Percentiles rank a stretch among this genome's conserved stretches.
Conservation (phyloP, 2,329 filamentous ascomycete species). For the Colletotrichum sp. region DNA sequence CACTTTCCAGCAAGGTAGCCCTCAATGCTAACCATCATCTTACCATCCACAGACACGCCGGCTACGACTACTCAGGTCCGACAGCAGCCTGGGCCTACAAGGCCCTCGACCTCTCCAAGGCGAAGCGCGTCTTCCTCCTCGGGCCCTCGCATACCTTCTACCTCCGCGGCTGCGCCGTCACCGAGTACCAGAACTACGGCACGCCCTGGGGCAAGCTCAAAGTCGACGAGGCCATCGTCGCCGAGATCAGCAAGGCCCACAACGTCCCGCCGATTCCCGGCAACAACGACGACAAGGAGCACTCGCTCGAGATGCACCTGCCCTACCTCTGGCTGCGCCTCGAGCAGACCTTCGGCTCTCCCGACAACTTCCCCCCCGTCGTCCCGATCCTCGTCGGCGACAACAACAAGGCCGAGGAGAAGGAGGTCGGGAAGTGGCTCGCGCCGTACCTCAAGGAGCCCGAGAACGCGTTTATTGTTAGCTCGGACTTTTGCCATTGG, state of each 20-base stretch:
- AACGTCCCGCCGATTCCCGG: constrained; percentile 64
- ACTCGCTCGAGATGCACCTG: constrained; percentile 96
- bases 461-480: constrained; percentile 82
- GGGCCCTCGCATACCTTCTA: constrained; percentile 92
- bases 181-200: constrained; percentile 71
- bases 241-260: constrained; percentile 31
- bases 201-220: constrained; percentile 76
- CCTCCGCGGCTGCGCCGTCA: constrained; percentile 77
- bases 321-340: constrained; percentile 88
- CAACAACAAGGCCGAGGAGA: constrained; percentile 70
- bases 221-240: constrained; percentile 64
- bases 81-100: constrained; percentile 97
- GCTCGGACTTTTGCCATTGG: constrained; percentile 98
- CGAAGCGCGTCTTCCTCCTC: constrained; percentile 88
- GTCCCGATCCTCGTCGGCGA: constrained; percentile 87
- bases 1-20: background rate
- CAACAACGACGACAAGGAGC: constrained; percentile 77
- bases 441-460: constrained; percentile 79
- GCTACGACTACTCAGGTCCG: constrained; percentile 88
- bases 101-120: constrained; percentile 78
- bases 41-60: constrained; percentile 78
- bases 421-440: constrained; percentile 71
- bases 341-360: constrained; percentile 51
- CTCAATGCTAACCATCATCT: too few species aligned
- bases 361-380: constrained; percentile 70